These are phyloP conservation scores for Saprolegnia parasitica DNA, from an alignment of 352 stramenopile genomes.

Conservation along the genomic window DNA sequence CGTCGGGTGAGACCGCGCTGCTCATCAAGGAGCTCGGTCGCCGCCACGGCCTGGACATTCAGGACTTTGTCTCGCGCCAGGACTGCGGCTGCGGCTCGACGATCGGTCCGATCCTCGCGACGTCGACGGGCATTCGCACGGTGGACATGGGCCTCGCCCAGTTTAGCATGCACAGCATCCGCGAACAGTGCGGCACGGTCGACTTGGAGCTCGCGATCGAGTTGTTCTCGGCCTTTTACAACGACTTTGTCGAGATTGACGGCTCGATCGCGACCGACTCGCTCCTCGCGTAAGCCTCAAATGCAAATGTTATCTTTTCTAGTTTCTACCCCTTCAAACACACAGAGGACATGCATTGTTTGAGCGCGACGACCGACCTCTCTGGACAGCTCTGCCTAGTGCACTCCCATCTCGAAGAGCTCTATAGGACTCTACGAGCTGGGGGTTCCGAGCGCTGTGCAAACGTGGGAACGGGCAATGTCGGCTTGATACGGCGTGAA, in stretches of 20 bases:
- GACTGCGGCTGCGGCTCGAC: constrained; percentile 95
- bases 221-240: constrained; percentile 92
- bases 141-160: constrained; percentile 97
- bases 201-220: constrained; percentile 77
- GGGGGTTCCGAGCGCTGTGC: no score
- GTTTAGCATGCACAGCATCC: constrained; percentile 97
- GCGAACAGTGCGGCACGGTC: constrained; percentile 92
- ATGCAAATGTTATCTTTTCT: neutral
- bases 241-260: constrained; percentile 88
- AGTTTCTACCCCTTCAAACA: no score
- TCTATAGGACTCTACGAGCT: no score
- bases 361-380: no score
- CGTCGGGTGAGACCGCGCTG: constrained; percentile 89
- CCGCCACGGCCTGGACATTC: constrained; percentile 77
- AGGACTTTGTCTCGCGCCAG: constrained; percentile 97
- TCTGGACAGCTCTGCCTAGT: no score
- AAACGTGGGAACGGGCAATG: no score
- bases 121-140: constrained; percentile 92
- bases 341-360: no score
- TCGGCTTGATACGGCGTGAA: no score
- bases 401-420: no score
- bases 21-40: constrained; percentile 89
- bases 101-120: constrained; percentile 96
- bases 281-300: neutral
- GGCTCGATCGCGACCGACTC: constrained; percentile 71